A percentile compares a stretch with the other conserved stretches of the same genome.
These are phyloP conservation scores for Saccharomycopsis malanga DNA, from an alignment of 805 yeast genomes.

Conservation along the genomic window DNA sequence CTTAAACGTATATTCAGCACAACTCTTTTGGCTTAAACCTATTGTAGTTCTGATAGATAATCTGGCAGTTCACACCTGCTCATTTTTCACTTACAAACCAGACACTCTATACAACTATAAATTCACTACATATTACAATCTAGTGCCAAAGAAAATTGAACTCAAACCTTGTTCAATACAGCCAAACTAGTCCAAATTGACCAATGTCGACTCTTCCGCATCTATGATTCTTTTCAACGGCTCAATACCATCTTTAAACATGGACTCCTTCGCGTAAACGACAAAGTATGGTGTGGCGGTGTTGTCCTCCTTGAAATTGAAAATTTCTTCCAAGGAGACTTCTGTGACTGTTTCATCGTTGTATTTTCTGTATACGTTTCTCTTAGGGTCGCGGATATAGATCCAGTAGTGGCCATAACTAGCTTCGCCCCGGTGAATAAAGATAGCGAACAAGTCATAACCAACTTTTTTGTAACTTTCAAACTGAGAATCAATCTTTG, in stretches of 20 bases:
- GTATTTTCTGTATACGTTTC: conserved; percentile 72
- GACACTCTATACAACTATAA: too few species aligned
- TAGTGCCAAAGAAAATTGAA: too few species aligned
- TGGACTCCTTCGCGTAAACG: conserved; percentile 68
- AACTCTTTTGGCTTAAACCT: too few species aligned
- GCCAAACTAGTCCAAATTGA: too few species aligned
- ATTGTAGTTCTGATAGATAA: too few species aligned
- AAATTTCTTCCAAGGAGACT: conserved; percentile 52
- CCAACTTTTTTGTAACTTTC: conserved; percentile 54
- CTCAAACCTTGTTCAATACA: too few species aligned
- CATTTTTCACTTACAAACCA: too few species aligned
- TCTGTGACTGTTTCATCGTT: conserved; percentile 94
- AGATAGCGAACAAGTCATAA: conserved; percentile 82
- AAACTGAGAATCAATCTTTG: conserved; percentile 53
- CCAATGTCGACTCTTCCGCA: too few species aligned
- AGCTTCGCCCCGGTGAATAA: conserved; percentile 94
- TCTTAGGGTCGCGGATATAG: conserved; percentile 71
- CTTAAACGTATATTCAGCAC: too few species aligned
- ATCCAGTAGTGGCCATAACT: conserved; percentile 97
- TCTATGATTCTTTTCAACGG: conserved; percentile 59
- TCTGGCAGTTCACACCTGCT: too few species aligned
- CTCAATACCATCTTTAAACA: conserved; percentile 46
- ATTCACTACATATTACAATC: too few species aligned
- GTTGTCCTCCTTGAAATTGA: conserved; percentile 58
- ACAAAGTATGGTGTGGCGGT: conserved; percentile 93